These are phyloP conservation scores for Quercus lobata DNA, from an alignment of 331 rosid species.

Conservation along the genomic window DNA sequence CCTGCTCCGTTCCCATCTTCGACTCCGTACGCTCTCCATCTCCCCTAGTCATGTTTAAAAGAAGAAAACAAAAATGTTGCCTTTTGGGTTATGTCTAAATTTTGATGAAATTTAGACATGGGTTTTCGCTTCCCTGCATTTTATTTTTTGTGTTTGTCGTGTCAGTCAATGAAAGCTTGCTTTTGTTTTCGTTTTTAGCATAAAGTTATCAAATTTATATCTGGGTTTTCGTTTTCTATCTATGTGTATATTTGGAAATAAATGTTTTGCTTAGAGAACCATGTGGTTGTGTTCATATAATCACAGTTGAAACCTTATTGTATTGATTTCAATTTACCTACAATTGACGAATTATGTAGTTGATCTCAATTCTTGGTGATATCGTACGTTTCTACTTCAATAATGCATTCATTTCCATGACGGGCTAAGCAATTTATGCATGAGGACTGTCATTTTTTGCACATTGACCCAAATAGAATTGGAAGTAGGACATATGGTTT, in stretches of 20 bases:
- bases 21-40: constrained; percentile 33
- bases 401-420: no score
- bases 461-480: no score
- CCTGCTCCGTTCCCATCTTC: constrained; percentile 24
- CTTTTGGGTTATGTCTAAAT: not conserved
- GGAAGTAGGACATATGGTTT: no score
- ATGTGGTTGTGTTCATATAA: not conserved
- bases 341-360: not conserved
- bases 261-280: not conserved
- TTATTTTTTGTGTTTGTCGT: no score
- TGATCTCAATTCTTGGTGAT: not conserved
- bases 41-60: not conserved
- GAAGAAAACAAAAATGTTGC: not conserved
- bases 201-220: not conserved
- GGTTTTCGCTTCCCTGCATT: not conserved
- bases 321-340: not conserved
- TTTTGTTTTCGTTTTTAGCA: not conserved
- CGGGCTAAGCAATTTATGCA: no score
- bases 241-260: not conserved
- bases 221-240: not conserved
- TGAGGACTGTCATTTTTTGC: no score
- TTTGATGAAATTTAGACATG: not conserved
- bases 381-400: no score
- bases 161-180: no score
- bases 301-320: not conserved